Evolutionary conservation across 129 eudicot species (phyloP), one percentile per base, ranked within the genome.

Genomic region (Deinandra increscens): DNA sequence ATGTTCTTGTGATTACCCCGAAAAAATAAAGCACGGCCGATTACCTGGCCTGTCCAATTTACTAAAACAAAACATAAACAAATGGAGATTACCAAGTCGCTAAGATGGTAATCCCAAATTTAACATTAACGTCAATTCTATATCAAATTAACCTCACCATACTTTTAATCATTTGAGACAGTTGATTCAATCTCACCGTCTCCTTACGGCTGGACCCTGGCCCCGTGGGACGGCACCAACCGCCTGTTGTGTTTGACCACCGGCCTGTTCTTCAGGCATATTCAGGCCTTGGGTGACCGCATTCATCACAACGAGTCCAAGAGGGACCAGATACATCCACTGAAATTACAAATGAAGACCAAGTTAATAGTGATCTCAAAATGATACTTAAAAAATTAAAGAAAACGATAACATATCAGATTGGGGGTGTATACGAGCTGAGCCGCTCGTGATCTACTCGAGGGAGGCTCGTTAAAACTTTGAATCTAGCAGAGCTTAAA

Each of bases 321-420:
- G 88, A 66, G 99, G 99, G 26, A 94, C 78, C 83, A 94, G 60
- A 73, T 89, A 89, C 99, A 94, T 87, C 99, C 99, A 89, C 97
- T 89, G 95, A 71, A 66, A 76, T 4, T 49, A 66, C 9, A 20
- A 6, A 49, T 53, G 10, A 75, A 26, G 9, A 63, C 42, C 0
- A 73, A 75, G 36, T 34, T 36, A 9, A 14, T 58, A 23, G 13
- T 19, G 34, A 64, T 37, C 48, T 45, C 31, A 4, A 33, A 4
- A 56, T 12, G 39, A 53, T 60, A 9, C 41, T 41, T n/a, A 7
- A 53, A 20, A 23, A 5, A 5, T 26, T 3, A 74, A 6, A 29
- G 31, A 39, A 67, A 63, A 50, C 14, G 9, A 20, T 31, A 26
- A 14, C 17, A 34, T 9, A 17, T n/a, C 7, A 29, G 14, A 56